Percentiles rank a stretch among this genome's conserved stretches.
Evolutionary conservation across 2,329 filamentous ascomycete genomes (phyloP).

Genomic region (Cordyceps militaris): DNA sequence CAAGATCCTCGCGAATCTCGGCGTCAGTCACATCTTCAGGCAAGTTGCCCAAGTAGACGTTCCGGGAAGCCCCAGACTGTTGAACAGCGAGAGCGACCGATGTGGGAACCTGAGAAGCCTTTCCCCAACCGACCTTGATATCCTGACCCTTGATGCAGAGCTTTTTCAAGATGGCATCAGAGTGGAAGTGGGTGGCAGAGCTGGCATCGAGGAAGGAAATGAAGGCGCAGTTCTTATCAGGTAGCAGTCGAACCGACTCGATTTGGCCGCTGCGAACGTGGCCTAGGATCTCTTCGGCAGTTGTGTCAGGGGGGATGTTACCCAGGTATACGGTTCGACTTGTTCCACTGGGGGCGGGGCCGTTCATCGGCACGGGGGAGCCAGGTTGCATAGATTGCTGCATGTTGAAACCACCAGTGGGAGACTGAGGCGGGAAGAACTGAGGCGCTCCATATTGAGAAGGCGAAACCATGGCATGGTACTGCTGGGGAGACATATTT

Average conservation of each 20-base stretch:
- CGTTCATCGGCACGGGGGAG: constrained; percentile 67
- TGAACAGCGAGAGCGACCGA: constrained; percentile 96
- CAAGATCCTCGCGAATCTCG: constrained; percentile 86
- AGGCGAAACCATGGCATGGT: constrained; percentile 79
- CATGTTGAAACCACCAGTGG: constrained; percentile 64
- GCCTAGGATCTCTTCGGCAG: constrained; percentile 90
- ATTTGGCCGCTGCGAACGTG: constrained; percentile 97
- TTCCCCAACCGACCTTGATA: constrained; percentile 99
- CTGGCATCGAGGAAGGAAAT: constrained; percentile 98
- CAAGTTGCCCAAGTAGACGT: constrained; percentile 93
- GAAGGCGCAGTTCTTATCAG: constrained; percentile 98
- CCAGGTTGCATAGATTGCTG: constrained; percentile 54
- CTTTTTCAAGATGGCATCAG: constrained; percentile 99
- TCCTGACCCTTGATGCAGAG: constrained; percentile 97
- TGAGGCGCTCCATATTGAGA: constrained; percentile 76
- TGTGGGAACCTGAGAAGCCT: constrained; percentile 94
- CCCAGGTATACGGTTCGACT: constrained; percentile 96
- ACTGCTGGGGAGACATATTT: constrained; percentile 73
- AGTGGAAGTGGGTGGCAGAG: constrained; percentile 98
- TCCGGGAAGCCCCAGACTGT: constrained; percentile 92
- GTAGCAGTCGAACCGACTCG: constrained; percentile 92
- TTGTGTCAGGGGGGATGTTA: constrained; percentile 96
- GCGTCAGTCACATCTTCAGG: constrained; percentile 86
- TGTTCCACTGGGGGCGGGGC: constrained; percentile 79
- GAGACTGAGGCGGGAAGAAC: constrained; percentile 84